These are phyloP conservation scores for Hypoxylon sp. DNA, from an alignment of 2,329 filamentous ascomycete species.

Conservation along the genomic window DNA sequence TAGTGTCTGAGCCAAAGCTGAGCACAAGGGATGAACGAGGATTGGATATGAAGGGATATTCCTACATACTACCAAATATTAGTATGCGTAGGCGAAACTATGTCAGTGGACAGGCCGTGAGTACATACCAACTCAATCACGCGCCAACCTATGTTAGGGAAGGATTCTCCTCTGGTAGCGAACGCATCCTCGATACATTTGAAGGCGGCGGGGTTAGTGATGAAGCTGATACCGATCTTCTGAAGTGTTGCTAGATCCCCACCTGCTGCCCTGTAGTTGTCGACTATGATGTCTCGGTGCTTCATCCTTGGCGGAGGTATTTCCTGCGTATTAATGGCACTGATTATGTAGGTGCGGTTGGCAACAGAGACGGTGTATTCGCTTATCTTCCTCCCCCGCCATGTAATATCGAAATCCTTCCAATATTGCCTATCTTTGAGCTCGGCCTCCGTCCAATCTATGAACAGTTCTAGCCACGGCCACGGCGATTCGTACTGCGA, in stretches of 20 bases:
- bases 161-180: not conserved
- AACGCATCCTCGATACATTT: constrained; percentile 14
- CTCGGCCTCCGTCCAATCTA: constrained; percentile 1
- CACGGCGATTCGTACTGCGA: not conserved
- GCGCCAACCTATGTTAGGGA: not conserved
- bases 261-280: constrained; percentile 30
- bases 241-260: constrained; percentile 6
- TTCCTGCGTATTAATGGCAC: not conserved
- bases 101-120: no score
- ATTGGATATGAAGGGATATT: not conserved
- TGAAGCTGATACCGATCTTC: constrained; percentile 15
- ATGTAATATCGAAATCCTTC: not conserved
- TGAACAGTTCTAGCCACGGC: not conserved
- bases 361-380: constrained; percentile 19
- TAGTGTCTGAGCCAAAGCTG: not conserved
- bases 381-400: not conserved
- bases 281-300: constrained; percentile 36
- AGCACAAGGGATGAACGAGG: not conserved
- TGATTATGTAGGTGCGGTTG: constrained; percentile 20
- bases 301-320: constrained; percentile 23
- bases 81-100: not conserved
- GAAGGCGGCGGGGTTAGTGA: constrained; percentile 3
- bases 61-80: constrained; percentile 21
- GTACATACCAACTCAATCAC: constrained; percentile 22
- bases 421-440: not conserved